Evolutionary conservation across 495 filamentous ascomycete species (phyloP).

Genomic region (Penicillium manginii): DNA sequence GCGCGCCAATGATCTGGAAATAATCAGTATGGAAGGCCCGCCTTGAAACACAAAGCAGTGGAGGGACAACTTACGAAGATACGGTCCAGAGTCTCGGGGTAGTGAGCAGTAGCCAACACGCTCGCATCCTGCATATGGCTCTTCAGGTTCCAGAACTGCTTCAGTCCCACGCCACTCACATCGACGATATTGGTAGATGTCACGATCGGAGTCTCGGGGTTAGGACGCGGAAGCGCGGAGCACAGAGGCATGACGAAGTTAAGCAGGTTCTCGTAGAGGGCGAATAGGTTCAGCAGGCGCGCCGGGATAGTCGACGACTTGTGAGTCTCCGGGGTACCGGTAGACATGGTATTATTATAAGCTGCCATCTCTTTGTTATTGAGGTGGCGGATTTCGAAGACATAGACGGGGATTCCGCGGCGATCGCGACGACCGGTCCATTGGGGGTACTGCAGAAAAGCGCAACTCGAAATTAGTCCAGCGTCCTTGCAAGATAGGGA

Average conservation of each 20-base stretch:
- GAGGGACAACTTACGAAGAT: constrained; percentile 66
- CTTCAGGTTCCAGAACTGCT: constrained; percentile 93
- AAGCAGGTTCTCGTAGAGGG: constrained; percentile 88
- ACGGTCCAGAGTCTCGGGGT: constrained; percentile 86
- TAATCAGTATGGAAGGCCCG: neutral
- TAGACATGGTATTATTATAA: constrained; percentile 67
- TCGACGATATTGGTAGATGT: constrained; percentile 90
- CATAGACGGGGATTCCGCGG: constrained; percentile 86
- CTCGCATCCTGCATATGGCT: constrained; percentile 89
- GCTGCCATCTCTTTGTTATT: constrained; percentile 75
- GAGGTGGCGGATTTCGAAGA: constrained; percentile 83
- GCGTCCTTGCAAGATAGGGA: neutral
- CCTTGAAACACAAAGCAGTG: neutral
- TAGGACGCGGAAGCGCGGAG: constrained; percentile 69
- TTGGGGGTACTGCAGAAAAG: constrained; percentile 73
- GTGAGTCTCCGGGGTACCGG: constrained; percentile 62
- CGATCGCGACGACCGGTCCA: constrained; percentile 88
- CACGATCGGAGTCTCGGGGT: constrained; percentile 78
- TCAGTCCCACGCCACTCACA: constrained; percentile 78
- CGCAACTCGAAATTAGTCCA: neutral
- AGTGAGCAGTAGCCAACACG: constrained; percentile 85
- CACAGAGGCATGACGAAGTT: constrained; percentile 84
- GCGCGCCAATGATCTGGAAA: constrained; percentile 79
- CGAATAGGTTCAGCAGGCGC: constrained; percentile 79
- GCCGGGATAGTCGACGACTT: constrained; percentile 54